These are phyloP conservation scores for Inga laurina DNA, from an alignment of 306 rosid genomes.

Conservation along the genomic window DNA sequence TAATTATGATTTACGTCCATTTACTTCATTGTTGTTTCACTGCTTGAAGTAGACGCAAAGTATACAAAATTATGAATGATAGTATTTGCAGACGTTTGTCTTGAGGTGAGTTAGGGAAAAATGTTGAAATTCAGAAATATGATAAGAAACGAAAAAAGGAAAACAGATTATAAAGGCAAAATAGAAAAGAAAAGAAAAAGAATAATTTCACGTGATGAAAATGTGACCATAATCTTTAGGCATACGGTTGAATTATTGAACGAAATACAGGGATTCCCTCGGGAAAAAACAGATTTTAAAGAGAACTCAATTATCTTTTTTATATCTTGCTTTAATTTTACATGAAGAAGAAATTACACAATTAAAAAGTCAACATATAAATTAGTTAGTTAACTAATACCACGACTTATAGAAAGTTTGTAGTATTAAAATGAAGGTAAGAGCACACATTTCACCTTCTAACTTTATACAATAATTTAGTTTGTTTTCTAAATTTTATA, in stretches of 20 bases:
- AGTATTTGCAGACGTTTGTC: neutral
- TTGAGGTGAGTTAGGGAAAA: neutral
- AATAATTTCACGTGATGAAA: neutral
- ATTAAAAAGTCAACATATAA: neutral
- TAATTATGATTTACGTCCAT: neutral
- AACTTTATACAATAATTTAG: neutral
- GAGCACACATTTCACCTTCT: neutral
- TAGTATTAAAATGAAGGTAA: neutral
- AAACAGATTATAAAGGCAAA: neutral
- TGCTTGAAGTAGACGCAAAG: neutral
- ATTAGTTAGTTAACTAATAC: neutral
- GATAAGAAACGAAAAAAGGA: neutral
- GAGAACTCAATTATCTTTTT: neutral
- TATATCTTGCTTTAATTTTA: neutral
- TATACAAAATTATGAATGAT: neutral
- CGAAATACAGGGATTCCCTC: neutral
- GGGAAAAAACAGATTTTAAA: neutral
- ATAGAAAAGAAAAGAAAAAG: neutral
- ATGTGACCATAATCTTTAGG: neutral
- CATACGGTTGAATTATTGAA: neutral
- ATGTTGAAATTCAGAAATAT: neutral
- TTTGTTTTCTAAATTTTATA: neutral
- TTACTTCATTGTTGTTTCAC: neutral
- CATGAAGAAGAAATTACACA: neutral
- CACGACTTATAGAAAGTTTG: neutral